phyloP scores from a whole-genome alignment of 257 asterid species.

The Apocynum venetum region DNA sequence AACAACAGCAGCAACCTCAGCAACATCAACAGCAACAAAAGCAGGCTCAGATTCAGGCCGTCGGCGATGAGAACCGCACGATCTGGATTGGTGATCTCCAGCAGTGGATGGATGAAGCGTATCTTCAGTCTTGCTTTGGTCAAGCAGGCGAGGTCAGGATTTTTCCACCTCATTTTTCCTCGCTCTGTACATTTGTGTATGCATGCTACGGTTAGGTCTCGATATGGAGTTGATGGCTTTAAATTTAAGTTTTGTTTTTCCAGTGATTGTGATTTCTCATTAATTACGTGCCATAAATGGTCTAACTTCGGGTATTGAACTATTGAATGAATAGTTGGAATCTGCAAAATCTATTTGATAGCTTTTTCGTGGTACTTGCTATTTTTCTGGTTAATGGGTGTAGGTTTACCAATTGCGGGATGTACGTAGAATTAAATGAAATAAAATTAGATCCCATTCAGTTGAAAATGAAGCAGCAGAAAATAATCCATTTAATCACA shows the following conservation, averaged over 20 bases:
- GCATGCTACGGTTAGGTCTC: neutral
- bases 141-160: constrained; percentile 66
- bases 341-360: neutral
- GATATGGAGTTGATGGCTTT: neutral
- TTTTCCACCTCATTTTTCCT: neutral
- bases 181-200: neutral
- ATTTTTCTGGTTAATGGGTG: neutral
- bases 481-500: neutral
- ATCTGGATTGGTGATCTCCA: constrained; percentile 99
- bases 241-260: neutral
- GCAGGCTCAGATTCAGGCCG: constrained; percentile 62
- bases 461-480: neutral
- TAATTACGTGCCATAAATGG: neutral
- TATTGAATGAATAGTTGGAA: neutral
- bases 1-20: constrained; percentile 38
- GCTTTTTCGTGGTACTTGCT: neutral
- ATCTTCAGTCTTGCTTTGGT: constrained; percentile 76
- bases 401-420: neutral
- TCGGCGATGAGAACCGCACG: constrained; percentile 79
- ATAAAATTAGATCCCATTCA: neutral
- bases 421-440: neutral
- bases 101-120: constrained; percentile 94
- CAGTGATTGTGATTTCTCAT: neutral
- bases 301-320: neutral
- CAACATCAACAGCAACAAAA: constrained; percentile 35